A percentile compares a stretch with the other conserved stretches of the same genome.
phyloP scores from a whole-genome alignment of 345 rosid species.

The Citrus reticulata region DNA sequence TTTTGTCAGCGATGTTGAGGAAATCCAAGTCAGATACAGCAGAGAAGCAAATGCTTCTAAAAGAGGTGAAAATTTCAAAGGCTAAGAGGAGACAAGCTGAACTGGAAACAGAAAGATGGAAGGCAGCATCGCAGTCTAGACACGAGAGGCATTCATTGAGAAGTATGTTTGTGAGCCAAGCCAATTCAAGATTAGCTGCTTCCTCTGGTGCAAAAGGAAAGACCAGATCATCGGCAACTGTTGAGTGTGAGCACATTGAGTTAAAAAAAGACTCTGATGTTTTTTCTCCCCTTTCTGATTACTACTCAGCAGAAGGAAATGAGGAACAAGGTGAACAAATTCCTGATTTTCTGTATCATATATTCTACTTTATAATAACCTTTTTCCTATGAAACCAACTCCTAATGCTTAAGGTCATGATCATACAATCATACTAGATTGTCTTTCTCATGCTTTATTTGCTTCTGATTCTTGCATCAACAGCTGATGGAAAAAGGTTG shows the following conservation, averaged over 20 bases:
- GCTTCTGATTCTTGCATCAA: slow-evolving; percentile 16
- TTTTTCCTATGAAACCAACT: not conserved
- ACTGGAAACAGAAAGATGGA: slow-evolving; percentile 60
- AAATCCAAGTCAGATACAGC: slow-evolving; percentile 63
- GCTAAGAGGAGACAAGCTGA: slow-evolving; percentile 71
- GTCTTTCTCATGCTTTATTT: not conserved
- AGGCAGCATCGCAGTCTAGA: slow-evolving; percentile 49
- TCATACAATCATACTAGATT: not conserved
- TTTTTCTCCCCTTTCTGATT: slow-evolving; percentile 34
- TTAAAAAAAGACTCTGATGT: slow-evolving; percentile 30
- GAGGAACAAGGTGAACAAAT: slow-evolving; percentile 38
- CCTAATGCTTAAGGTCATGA: slow-evolving; percentile 5
- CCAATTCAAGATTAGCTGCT: slow-evolving; percentile 35
- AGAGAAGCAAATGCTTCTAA: slow-evolving; percentile 69
- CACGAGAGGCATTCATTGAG: slow-evolving; percentile 66
- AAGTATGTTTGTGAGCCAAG: slow-evolving; percentile 60
- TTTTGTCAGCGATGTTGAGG: slow-evolving; percentile 73
- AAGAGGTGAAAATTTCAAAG: slow-evolving; percentile 59
- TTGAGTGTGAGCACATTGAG: slow-evolving; percentile 37
- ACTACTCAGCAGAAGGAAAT: slow-evolving; percentile 36
- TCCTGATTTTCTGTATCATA: not conserved
- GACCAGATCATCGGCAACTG: slow-evolving; percentile 30
- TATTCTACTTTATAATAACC: not conserved
- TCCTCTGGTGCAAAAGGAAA: slow-evolving; percentile 31
- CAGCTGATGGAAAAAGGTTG: slow-evolving; percentile 43